A percentile compares a stretch with the other conserved stretches of the same genome.
phyloP scores from a whole-genome alignment of 2,329 filamentous ascomycete genomes.

The Botrytis hyacinthi region DNA sequence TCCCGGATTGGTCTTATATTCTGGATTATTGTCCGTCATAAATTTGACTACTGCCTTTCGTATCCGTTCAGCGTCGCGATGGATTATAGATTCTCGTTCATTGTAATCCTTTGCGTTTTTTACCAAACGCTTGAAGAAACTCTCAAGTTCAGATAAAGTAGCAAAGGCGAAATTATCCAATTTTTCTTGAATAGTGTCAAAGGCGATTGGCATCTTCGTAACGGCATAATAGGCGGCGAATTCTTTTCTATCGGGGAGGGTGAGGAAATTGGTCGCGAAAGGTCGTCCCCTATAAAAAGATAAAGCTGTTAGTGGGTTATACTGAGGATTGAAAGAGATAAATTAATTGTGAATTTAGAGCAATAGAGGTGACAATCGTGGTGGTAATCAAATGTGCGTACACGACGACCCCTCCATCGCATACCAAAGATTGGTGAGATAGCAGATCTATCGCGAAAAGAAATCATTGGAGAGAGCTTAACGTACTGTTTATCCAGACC shows the following conservation, averaged over 20 bases:
- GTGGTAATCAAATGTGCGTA: background rate
- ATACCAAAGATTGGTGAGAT: background rate
- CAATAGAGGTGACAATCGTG: background rate
- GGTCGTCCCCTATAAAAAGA: constrained; percentile 58
- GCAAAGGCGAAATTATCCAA: constrained; percentile 66
- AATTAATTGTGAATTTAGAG: background rate
- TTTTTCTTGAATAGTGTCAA: constrained; percentile 74
- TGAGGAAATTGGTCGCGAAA: constrained; percentile 73
- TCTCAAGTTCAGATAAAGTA: constrained; percentile 72
- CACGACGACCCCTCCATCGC: background rate
- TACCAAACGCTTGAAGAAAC: constrained; percentile 84
- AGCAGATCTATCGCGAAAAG: constrained; percentile 6
- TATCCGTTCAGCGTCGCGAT: constrained; percentile 81
- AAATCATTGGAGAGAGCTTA: background rate
- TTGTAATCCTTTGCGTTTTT: constrained; percentile 85
- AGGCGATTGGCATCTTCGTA: constrained; percentile 74
- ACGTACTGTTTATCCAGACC: constrained; percentile 80
- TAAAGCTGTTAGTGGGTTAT: constrained; percentile 22
- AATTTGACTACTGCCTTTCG: constrained; percentile 83
- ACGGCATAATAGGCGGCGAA: constrained; percentile 75
- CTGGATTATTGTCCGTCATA: constrained; percentile 84
- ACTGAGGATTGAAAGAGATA: background rate
- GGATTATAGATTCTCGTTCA: constrained; percentile 66
- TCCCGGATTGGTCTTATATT: constrained; percentile 62
- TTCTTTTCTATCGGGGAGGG: constrained; percentile 60